Conservation (phyloP, 2,329 filamentous ascomycete species). For the Ceratocystis ficicola region DNA sequence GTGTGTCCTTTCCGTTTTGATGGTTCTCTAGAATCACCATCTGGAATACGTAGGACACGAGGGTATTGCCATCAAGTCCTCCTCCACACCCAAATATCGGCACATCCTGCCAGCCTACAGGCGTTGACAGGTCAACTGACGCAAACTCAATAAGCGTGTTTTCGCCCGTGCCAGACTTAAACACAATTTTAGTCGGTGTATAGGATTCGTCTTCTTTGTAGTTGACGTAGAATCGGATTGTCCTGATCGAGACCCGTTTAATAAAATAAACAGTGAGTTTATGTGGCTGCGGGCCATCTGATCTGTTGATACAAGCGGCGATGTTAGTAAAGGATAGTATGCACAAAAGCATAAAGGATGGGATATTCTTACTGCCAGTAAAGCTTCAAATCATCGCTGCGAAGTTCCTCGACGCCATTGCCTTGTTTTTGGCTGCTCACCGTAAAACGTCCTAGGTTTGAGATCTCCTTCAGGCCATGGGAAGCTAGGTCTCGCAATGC, state of each 20-base stretch:
- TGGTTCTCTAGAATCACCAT: constrained; percentile 91
- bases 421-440: constrained; percentile 73
- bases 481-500: constrained; percentile 41
- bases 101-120: constrained; percentile 84
- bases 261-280: constrained; percentile 75
- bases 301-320: constrained; percentile 36
- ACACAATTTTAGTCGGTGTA: constrained; percentile 83
- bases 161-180: constrained; percentile 78
- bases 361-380: constrained; percentile 62
- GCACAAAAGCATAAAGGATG: background rate
- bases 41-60: constrained; percentile 82
- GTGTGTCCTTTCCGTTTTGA: constrained; percentile 98
- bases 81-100: constrained; percentile 45
- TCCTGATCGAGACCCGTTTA: constrained; percentile 65
- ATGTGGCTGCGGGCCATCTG: constrained; percentile 74
- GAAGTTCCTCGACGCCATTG: constrained; percentile 63
- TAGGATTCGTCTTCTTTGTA: constrained; percentile 91
- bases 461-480: constrained; percentile 64
- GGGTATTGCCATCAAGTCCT: constrained; percentile 55
- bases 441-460: constrained; percentile 70
- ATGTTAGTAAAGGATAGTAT: constrained; percentile 11
- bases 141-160: constrained; percentile 86
- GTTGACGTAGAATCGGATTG: constrained; percentile 75
- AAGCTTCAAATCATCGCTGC: constrained; percentile 56
- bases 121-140: constrained; percentile 63